Evolutionary conservation across 164 flowering plant species (phyloP), one percentile per base, ranked within the genome.

Genomic region (Protea cynaroides): DNA sequence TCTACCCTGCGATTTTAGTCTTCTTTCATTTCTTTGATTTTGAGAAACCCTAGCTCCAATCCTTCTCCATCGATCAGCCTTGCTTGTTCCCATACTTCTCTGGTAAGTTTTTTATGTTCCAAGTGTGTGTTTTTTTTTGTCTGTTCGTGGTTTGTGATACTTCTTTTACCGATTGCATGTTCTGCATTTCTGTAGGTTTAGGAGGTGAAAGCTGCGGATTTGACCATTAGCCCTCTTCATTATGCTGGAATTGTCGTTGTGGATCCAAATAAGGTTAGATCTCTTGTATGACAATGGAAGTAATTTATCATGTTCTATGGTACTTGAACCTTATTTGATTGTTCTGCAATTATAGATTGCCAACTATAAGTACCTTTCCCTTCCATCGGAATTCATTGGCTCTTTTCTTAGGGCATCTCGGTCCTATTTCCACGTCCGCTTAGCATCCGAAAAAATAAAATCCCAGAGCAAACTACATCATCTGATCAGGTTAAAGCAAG

Each of bases 171-270:
- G n/a, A n/a, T n/a, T n/a, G n/a, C n/a, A n/a, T n/a, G n/a, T n/a
- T n/a, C n/a, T n/a, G n/a, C n/a, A n/a, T n/a, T n/a, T n/a, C n/a
- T n/a, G n/a, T n/a, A 92, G 99, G 97, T 92, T 43, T n/a, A n/a
- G n/a, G n/a, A n/a, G n/a, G n/a, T n/a, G n/a, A n/a, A n/a, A n/a
- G n/a, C n/a, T n/a, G n/a, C n/a, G n/a, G n/a, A n/a, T n/a, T n/a
- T n/a, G n/a, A n/a, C n/a, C n/a, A n/a, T n/a, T n/a, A n/a, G n/a
- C 89, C 97, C 97, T 97, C 96, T 67, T 97, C 97, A 43, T 97
- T 92, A 71, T 80, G n/a, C n/a, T 95, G 79, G 92, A 38, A 59
- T 72, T 74, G 97, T 97, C 34, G 71, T 66, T 25, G 96, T 95
- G 43, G 94, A 85, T 75, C 73, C 83, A 38, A 81, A 83, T 52